phyloP scores from a whole-genome alignment of 306 rosid genomes.

The Lotus japonicus region DNA sequence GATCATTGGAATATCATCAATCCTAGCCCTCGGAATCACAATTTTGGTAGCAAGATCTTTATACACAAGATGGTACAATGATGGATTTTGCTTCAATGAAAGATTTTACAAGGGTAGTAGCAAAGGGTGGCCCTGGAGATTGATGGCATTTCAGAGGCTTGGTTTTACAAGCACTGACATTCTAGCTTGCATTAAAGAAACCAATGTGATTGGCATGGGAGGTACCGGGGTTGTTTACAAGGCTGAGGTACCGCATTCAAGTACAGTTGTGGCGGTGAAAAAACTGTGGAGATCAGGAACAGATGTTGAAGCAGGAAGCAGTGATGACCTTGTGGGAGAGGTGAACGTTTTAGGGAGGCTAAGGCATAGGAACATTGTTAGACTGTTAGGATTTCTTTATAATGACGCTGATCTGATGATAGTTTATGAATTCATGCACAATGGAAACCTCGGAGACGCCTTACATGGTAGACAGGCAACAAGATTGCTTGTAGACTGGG shows the following conservation, averaged over 20 bases:
- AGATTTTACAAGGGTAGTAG: constrained; percentile 54
- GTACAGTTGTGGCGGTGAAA: constrained; percentile 69
- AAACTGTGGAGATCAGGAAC: constrained; percentile 75
- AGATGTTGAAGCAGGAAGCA: constrained; percentile 69
- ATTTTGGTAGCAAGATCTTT: constrained; percentile 46
- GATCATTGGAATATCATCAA: constrained; percentile 60
- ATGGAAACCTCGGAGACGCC: constrained; percentile 89
- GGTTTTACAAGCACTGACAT: constrained; percentile 68
- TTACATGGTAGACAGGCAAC: constrained; percentile 66
- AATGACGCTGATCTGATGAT: constrained; percentile 78
- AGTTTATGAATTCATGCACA: constrained; percentile 80
- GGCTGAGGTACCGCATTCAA: constrained; percentile 76
- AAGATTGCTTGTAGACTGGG: constrained; percentile 83
- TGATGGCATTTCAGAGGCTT: constrained; percentile 89
- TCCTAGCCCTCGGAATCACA: constrained; percentile 42
- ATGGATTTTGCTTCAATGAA: constrained; percentile 60
- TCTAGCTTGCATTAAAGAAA: constrained; percentile 79
- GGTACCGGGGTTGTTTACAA: constrained; percentile 82
- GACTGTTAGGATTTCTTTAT: constrained; percentile 71
- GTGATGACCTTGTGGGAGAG: constrained; percentile 82
- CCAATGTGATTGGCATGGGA: constrained; percentile 87
- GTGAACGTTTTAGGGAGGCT: constrained; percentile 79
- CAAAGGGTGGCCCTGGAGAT: constrained; percentile 97
- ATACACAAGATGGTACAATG: constrained; percentile 61
- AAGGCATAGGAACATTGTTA: constrained; percentile 86